Evolutionary conservation across 2,329 filamentous ascomycete species (phyloP).

Genomic region (Fusarium denticulatum): DNA sequence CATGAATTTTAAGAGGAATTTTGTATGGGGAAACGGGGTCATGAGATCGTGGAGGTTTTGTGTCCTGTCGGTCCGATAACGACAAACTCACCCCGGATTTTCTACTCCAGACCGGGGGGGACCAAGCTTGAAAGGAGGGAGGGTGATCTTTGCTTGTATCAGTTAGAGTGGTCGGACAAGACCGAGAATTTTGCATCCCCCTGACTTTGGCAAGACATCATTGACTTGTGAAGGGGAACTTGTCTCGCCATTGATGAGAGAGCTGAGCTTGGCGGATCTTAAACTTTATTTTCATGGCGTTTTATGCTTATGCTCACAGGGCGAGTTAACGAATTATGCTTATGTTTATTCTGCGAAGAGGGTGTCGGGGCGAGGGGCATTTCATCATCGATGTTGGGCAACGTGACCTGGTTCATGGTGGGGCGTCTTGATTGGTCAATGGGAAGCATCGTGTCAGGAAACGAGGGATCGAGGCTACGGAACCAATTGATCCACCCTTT

Average conservation of each 20-base stretch:
- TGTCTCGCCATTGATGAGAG: neutral
- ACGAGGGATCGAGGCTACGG: neutral
- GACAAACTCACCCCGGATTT: neutral
- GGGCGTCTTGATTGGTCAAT: neutral
- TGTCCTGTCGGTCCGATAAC: neutral
- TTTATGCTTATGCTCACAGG: neutral
- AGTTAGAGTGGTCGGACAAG: neutral
- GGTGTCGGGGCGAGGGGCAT: neutral
- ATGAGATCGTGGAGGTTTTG: neutral
- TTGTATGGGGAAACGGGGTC: neutral
- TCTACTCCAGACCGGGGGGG: neutral
- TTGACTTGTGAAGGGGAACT: neutral
- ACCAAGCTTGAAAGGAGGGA: neutral
- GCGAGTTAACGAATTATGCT: neutral
- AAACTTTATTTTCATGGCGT: neutral
- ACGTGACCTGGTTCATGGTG: neutral
- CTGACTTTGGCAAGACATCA: neutral
- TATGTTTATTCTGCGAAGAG: neutral
- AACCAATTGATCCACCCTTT: neutral
- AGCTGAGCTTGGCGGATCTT: neutral
- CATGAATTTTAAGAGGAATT: neutral
- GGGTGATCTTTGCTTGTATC: neutral
- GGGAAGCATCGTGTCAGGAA: neutral
- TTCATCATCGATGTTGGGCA: neutral
- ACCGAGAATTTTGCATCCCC: neutral